Conservation (phyloP, 2,329 filamentous ascomycete species). For the Shiraia sp. region DNA sequence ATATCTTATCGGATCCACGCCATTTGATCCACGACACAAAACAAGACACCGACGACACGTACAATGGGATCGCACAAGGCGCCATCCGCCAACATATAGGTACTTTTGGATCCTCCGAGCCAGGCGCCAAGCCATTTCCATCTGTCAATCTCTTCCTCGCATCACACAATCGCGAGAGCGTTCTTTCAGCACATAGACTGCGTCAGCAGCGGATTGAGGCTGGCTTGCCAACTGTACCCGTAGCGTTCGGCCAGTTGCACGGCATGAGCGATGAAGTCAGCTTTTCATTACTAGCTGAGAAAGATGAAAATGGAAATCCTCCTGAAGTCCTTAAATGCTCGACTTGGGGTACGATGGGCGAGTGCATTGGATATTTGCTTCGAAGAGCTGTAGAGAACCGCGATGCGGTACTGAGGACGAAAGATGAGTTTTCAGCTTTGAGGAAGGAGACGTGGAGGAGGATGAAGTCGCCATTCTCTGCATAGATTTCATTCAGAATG, state of each 20-base stretch:
- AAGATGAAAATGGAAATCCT: conserved; percentile 31
- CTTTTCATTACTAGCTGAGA: conserved; percentile 45
- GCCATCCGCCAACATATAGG: conserved; percentile 33
- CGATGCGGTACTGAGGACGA: conserved; percentile 59
- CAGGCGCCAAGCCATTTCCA: conserved; percentile 36
- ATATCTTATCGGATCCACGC: conserved; percentile 56
- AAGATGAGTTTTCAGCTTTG: conserved; percentile 34
- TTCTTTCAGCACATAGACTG: conserved; percentile 57
- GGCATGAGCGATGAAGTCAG: conserved; percentile 96
- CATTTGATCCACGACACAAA: conserved; percentile 59
- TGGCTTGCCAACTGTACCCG: conserved; percentile 52
- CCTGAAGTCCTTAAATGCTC: conserved; percentile 60
- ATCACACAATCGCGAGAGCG: conserved; percentile 78
- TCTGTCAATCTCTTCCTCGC: conserved; percentile 70
- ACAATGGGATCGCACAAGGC: conserved; percentile 69
- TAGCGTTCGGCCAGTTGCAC: conserved; percentile 79
- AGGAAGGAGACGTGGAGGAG: conserved; percentile 29
- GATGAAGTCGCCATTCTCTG: conserved; percentile 3
- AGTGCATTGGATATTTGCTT: conserved; percentile 78
- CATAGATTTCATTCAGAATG: too few species aligned
- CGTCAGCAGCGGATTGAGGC: conserved; percentile 44
- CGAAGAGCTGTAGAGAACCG: conserved; percentile 63
- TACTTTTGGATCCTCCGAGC: conserved; percentile 17
- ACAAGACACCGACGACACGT: conserved; percentile 62
- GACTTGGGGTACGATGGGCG: conserved; percentile 61